phyloP scores from a whole-genome alignment of 495 filamentous ascomycete species.

The Parachaetomium inaequale region DNA sequence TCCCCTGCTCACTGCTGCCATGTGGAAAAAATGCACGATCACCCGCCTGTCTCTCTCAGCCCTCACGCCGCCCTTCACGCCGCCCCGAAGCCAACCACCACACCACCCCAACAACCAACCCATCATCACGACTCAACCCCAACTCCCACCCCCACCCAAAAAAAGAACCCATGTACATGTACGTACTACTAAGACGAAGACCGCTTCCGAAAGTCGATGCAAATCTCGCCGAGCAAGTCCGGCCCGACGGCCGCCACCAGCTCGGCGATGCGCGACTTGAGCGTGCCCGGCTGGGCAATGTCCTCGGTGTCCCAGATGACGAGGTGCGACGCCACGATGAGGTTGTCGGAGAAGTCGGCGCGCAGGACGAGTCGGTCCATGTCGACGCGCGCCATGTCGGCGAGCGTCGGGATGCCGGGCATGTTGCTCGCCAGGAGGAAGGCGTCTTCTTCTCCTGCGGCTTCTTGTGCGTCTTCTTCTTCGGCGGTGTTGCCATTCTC shows the following conservation, averaged over 20 bases:
- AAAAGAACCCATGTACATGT: not conserved
- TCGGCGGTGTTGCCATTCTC: constrained; percentile 1
- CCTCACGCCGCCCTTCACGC: not conserved
- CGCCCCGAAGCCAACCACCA: not conserved
- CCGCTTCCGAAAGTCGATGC: constrained; percentile 35
- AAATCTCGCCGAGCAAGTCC: constrained; percentile 56
- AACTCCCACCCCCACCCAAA: not conserved
- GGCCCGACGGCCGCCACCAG: constrained; percentile 73
- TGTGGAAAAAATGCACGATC: not conserved
- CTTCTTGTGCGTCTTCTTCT: constrained; percentile 37
- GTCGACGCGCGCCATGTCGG: constrained; percentile 59
- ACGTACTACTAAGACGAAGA: not conserved
- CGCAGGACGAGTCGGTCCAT: constrained; percentile 53
- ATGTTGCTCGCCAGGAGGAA: constrained; percentile 68
- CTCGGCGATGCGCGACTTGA: constrained; percentile 71
- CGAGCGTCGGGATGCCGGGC: constrained; percentile 69
- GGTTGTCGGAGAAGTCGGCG: constrained; percentile 28
- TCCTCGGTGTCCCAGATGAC: constrained; percentile 62
- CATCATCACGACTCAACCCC: not conserved
- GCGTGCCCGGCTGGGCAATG: constrained; percentile 46
- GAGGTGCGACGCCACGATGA: constrained; percentile 50
- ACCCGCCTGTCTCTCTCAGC: not conserved
- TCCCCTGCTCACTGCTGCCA: not conserved
- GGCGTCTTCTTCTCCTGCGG: constrained; percentile 40
- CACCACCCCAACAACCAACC: not conserved